Evolutionary conservation across 164 flowering plant genomes (phyloP).

Genomic region (Hamamelis virginiana): DNA sequence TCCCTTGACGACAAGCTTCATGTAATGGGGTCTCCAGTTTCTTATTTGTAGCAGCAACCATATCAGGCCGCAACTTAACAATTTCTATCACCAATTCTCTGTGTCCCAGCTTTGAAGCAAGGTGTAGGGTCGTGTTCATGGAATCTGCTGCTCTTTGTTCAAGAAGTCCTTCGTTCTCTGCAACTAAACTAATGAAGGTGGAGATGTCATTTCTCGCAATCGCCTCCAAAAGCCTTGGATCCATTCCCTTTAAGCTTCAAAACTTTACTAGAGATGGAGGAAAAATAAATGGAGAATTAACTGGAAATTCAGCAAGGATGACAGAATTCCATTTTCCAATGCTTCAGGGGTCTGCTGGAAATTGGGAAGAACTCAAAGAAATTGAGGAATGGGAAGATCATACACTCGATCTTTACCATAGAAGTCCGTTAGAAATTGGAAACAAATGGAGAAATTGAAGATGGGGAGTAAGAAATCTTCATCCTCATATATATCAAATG

Average conservation of each 20-base stretch:
- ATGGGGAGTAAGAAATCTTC: no score
- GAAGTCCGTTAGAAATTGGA: no score
- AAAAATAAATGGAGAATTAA: no score
- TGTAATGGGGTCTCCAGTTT: slow-evolving; percentile 38
- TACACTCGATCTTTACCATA: no score
- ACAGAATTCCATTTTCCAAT: no score
- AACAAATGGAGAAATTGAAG: no score
- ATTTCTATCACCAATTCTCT: slow-evolving; percentile 24
- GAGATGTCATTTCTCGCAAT: slow-evolving; percentile 2
- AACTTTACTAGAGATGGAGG: no score
- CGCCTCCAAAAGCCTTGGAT: slow-evolving; percentile 16
- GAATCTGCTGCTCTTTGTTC: slow-evolving; percentile 4
- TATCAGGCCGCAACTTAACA: slow-evolving; percentile 22
- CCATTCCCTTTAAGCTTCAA: slow-evolving; percentile 10
- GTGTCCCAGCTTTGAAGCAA: slow-evolving; percentile 23
- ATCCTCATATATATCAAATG: no score
- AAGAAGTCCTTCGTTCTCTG: slow-evolving; percentile 7
- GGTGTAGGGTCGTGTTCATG: slow-evolving; percentile 22
- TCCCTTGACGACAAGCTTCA: slow-evolving; percentile 29
- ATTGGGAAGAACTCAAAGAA: no score
- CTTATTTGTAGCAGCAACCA: slow-evolving; percentile 28
- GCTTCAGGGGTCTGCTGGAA: no score
- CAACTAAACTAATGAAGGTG: slow-evolving; percentile 1
- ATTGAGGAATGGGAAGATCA: no score
- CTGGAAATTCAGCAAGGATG: no score